Base-by-base conservation (phyloP, 768 basidiomycete genomes). In the Amanita brunnescens region DNA sequence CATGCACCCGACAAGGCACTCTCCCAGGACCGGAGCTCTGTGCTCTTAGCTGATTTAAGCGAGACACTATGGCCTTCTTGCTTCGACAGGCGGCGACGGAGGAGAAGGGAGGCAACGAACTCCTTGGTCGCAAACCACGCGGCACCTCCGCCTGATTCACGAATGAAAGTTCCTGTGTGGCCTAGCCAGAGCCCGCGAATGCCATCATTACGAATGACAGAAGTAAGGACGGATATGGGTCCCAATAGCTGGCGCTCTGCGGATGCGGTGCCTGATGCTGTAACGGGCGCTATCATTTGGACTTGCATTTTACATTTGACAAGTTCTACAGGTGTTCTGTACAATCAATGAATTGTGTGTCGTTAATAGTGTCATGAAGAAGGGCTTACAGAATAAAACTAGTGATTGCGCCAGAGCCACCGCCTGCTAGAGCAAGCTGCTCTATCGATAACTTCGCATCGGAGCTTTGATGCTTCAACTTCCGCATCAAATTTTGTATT, bases 81-180 rank as follows among this genome's bases (percentile, higher is more conserved):
- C 35, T 55, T 50, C 18, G 58, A 38, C 5, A 53, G 52, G 38
- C 79, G 74, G 41, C 74, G 73, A 5, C 75, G 65, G 37, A 87
- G 69, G 40, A 95, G 81, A 14, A 70, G 59, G 21, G 79, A 72
- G 1, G 84, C 80, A 52, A 89, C 74, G 55, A 81, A 72, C 63
- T 94, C 90, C 64, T 94, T 96, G 9, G 84, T 79, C 29, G 76
- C 71, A 65, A 98, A 95, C 91, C 91, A 95, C 7, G 87, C 86
- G 0, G 85, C 81, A 12, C 80, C 79, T 3, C 91, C 90, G 12
- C 92, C 91, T 0, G 87, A 88, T 65, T 95, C 91, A 47, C 89
- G 83, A 50, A 95, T 75, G 56, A 96, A 69, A 0, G 91, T 94
- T 3, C 87, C 91, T 1, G 81, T 87, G 57, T 94, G 89, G 9